A percentile compares a stretch with the other conserved stretches of the same genome.
Evolutionary conservation across 805 yeast species (phyloP).

Genomic region (Suhomyces prunicola): DNA sequence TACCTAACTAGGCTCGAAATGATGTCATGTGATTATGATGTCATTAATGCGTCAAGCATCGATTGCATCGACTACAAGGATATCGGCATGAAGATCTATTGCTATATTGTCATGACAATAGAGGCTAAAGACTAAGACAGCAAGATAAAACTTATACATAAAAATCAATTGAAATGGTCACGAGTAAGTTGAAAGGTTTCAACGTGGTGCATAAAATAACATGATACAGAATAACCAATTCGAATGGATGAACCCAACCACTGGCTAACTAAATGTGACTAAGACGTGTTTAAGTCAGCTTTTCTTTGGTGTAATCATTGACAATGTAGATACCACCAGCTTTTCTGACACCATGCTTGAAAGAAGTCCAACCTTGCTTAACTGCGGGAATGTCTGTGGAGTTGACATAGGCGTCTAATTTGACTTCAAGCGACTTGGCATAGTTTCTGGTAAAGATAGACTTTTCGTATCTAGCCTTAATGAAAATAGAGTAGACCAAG

Average conservation of each 20-base stretch:
- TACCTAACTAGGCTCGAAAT: neutral
- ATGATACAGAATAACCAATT: neutral
- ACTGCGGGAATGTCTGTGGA: slow-evolving; percentile 27
- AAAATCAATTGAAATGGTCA: neutral
- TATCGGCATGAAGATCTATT: neutral
- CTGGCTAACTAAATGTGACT: neutral
- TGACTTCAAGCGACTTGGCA: slow-evolving; percentile 65
- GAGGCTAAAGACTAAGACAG: neutral
- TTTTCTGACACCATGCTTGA: slow-evolving; percentile 30
- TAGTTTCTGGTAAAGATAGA: slow-evolving; percentile 69
- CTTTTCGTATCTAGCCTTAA: slow-evolving; percentile 75
- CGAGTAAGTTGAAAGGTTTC: neutral
- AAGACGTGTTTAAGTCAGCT: slow-evolving; percentile 10
- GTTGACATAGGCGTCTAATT: slow-evolving; percentile 31
- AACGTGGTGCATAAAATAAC: no score
- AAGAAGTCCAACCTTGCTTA: slow-evolving; percentile 36
- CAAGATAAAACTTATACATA: neutral
- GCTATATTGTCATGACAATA: neutral
- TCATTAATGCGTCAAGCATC: neutral
- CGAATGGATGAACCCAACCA: no score
- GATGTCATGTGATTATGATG: slow-evolving; percentile 2
- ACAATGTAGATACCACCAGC: slow-evolving; percentile 29
- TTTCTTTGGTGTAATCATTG: slow-evolving; percentile 36
- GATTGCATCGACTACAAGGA: neutral
- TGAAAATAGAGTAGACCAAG: slow-evolving; percentile 54